These are phyloP conservation scores for Metrosideros polymorpha DNA, from an alignment of 441 rosid species.

Conservation along the genomic window DNA sequence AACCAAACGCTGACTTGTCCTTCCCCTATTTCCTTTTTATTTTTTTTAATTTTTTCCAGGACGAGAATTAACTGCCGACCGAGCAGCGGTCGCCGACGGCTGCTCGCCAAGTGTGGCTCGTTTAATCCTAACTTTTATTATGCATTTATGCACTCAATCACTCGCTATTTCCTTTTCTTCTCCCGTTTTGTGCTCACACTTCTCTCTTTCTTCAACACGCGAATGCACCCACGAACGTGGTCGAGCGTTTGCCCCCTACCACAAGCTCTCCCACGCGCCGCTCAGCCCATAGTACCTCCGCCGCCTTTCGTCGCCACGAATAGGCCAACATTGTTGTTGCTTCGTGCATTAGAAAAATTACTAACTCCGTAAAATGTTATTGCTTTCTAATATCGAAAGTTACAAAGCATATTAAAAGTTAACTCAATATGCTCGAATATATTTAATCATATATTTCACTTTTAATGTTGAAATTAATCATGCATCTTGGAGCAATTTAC, in stretches of 20 bases:
- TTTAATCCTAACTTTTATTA: no score
- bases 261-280: not conserved
- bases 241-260: not conserved
- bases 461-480: not conserved
- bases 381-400: not conserved
- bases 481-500: not conserved
- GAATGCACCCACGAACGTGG: not conserved
- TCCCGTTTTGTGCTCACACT: not conserved
- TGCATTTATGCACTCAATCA: not conserved
- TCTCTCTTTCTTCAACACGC: not conserved
- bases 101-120: not conserved
- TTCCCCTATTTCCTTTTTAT: not conserved
- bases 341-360: not conserved
- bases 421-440: not conserved
- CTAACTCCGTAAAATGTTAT: not conserved
- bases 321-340: not conserved
- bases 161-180: not conserved
- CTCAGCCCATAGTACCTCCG: accelerated
- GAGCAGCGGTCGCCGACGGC: no score
- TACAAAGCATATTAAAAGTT: not conserved
- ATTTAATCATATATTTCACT: not conserved
- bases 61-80: not conserved
- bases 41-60: not conserved
- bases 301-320: not conserved
- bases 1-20: not conserved